Base-by-base conservation (phyloP, 768 basidiomycete genomes). In the Tricholoma hemisulphureum region DNA sequence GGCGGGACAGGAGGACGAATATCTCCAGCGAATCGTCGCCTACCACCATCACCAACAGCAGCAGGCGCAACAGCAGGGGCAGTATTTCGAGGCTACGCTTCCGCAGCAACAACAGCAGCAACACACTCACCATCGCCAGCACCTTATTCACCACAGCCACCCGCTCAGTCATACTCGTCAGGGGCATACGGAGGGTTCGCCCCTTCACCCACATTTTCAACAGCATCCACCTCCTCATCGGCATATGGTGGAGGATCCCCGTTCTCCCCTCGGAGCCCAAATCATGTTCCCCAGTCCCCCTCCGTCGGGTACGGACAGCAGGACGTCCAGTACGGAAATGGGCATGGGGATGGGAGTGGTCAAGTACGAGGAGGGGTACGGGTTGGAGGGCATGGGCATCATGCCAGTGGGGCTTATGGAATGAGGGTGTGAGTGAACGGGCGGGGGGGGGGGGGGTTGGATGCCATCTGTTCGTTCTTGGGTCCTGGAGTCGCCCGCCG, bases 61-160 rank as follows among this genome's bases (percentile, higher is more conserved):
- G 24, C 31, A 50, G 26, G 29, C 18, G 6, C 24, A 41, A 16
- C 37, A 43, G 6, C 26, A 21, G 53, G 37, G 39, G 24, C 35
- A 53, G 52, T 37, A 54, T 39, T 35, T 39, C 37, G 53, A 43
- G 39, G 26, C 37, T 35, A 26, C 37, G 16, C 10, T 26, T 24
- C 8, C 23, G 18, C 48, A 50, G n/a, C 18, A 21, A 20, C 45
- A 46, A 20, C 11, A 23, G 46, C 52, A 39, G 2, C 35, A 28
- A 35, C 37, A 21, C 39, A 28, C 32, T 21, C 52, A 23, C 52
- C 52, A 53, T 26, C 52, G 39, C 32, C 52, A 53, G 52, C 52
- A 28, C 52, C 52, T 29, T 49, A 49, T 49, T 29, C 46, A 28
- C 14, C 46, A 48, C 46, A 28, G 29, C 43, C 23, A 23, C 43